phyloP scores from a whole-genome alignment of 257 asterid species.

The Solanum gracilifrons region DNA sequence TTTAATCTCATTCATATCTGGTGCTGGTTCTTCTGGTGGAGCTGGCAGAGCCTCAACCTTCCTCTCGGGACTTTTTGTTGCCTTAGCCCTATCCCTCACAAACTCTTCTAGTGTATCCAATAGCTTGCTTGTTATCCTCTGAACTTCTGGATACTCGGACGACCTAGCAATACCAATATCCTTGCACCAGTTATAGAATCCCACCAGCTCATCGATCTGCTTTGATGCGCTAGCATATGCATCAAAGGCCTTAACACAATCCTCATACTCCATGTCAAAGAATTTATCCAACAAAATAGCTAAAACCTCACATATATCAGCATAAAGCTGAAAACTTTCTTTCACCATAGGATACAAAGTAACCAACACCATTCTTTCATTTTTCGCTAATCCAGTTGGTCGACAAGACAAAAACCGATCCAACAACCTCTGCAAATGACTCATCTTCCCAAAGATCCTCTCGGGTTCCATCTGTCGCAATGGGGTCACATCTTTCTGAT shows the following conservation, averaged over 20 bases:
- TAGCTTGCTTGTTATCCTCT: constrained; percentile 41
- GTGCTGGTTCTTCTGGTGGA: constrained; percentile 35
- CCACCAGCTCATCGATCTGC: constrained; percentile 51
- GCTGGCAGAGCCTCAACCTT: constrained; percentile 23
- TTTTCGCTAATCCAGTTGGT: constrained; percentile 54
- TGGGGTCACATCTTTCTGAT: constrained; percentile 35
- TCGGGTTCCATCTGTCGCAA: constrained; percentile 44
- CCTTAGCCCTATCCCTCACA: constrained; percentile 59
- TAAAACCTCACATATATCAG: constrained; percentile 53
- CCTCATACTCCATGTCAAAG: constrained; percentile 56
- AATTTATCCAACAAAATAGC: constrained; percentile 54
- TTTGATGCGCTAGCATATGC: constrained; percentile 41
- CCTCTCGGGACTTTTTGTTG: constrained; percentile 44
- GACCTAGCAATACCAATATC: constrained; percentile 52
- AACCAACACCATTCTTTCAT: constrained; percentile 53
- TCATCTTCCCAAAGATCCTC: constrained; percentile 48
- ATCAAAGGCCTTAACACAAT: constrained; percentile 52
- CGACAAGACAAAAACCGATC: constrained; percentile 49
- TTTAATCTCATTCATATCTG: constrained; percentile 42
- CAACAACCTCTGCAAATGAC: constrained; percentile 52
- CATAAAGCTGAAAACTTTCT: constrained; percentile 51
- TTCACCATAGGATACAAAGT: constrained; percentile 37
- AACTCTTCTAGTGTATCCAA: constrained; percentile 65
- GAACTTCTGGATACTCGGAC: constrained; percentile 50
- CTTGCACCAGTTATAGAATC: constrained; percentile 51